A percentile compares a stretch with the other conserved stretches of the same genome.
Conservation (phyloP, 352 stramenopile genomes). For the Blastocystis sp. region DNA sequence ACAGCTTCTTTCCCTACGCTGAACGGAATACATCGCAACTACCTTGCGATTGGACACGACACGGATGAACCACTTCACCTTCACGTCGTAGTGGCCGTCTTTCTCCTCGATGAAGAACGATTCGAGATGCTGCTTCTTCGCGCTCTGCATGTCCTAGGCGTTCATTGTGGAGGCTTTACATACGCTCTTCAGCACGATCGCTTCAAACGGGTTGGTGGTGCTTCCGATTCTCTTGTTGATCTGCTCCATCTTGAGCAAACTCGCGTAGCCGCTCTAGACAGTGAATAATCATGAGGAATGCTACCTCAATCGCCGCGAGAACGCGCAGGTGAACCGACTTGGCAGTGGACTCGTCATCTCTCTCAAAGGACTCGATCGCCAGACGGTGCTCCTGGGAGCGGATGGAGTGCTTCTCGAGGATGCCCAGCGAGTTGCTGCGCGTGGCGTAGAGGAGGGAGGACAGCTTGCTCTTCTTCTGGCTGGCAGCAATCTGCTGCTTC, state of each 20-base stretch:
- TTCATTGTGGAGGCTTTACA: background rate
- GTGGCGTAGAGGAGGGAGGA: background rate
- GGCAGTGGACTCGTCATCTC: background rate
- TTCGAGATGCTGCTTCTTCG: background rate
- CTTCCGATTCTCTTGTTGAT: background rate
- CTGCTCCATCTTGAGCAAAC: slow-evolving; percentile 50
- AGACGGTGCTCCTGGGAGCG: slow-evolving; percentile 8
- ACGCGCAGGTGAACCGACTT: background rate
- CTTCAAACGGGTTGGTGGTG: slow-evolving; percentile 11
- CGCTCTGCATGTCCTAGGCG: slow-evolving; percentile 2
- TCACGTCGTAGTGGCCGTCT: background rate
- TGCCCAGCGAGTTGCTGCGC: background rate
- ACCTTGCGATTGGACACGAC: slow-evolving; percentile 16
- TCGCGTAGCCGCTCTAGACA: slow-evolving; percentile 11
- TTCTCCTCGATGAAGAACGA: slow-evolving; percentile 13
- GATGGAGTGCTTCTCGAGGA: background rate
- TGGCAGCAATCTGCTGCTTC: too few relatives aligned
- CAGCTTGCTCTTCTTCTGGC: too few relatives aligned
- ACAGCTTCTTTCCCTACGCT: slow-evolving; percentile 51
- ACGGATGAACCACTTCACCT: slow-evolving; percentile 14
- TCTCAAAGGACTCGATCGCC: background rate
- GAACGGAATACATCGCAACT: too few relatives aligned
- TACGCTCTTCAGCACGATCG: slow-evolving; percentile 13
- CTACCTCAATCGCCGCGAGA: slow-evolving; percentile 9
- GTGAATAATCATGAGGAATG: background rate